Percentiles rank a stretch among this genome's conserved stretches.
Evolutionary conservation across 768 basidiomycete genomes (phyloP).

Genomic region (Coprinellus micaceus): DNA sequence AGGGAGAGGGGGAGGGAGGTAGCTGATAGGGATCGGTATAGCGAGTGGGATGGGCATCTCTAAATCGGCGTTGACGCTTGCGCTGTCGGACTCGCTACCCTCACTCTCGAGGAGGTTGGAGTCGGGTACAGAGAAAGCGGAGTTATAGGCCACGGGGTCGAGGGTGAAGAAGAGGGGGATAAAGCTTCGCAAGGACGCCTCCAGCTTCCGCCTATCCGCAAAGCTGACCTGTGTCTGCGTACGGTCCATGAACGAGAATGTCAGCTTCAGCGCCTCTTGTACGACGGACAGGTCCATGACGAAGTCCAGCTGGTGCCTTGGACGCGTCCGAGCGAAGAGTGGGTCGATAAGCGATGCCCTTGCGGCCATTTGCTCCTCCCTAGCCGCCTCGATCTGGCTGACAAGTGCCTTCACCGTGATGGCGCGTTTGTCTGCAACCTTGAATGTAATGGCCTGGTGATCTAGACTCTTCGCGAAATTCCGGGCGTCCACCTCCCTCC

Average conservation of each 20-base stretch:
- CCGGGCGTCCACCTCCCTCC: conserved; percentile 92
- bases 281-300: conserved; percentile 69
- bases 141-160: conserved; percentile 66
- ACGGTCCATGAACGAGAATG: conserved; percentile 88
- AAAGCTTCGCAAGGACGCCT: conserved; percentile 73
- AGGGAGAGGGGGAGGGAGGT: too few species aligned
- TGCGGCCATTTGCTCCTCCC: conserved; percentile 78
- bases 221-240: conserved; percentile 70
- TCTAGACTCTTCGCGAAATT: conserved; percentile 94
- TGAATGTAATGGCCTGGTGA: conserved; percentile 89
- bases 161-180: conserved; percentile 76
- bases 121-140: conserved; percentile 60
- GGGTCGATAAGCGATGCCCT: conserved; percentile 60
- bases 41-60: conserved; percentile 34
- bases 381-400: conserved; percentile 77
- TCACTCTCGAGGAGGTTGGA: conserved; percentile 45
- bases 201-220: conserved; percentile 76
- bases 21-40: too few species aligned
- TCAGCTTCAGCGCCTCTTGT: conserved; percentile 85
- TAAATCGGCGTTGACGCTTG: conserved; percentile 31
- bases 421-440: conserved; percentile 84
- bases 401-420: conserved; percentile 73
- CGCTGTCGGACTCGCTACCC: conserved; percentile 48
- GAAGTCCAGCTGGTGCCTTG: conserved; percentile 78
- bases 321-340: conserved; percentile 56